phyloP scores from a whole-genome alignment of 1,284 basidiomycete genomes.

The Fomitopsis schrenkii region DNA sequence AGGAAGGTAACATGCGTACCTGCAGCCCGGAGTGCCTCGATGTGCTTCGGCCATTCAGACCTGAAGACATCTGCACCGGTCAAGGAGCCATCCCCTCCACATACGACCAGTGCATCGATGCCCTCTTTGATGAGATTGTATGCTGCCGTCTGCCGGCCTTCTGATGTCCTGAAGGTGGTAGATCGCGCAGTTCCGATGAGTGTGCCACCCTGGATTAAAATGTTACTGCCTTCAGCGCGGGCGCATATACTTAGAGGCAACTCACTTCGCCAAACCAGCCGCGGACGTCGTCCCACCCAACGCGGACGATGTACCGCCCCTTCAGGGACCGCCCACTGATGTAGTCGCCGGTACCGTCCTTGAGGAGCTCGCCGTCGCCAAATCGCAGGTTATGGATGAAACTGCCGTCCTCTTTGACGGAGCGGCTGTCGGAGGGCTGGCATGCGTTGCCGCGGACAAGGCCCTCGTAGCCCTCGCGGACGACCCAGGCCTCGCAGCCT shows the following conservation, averaged over 20 bases:
- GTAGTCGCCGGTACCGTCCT: conserved; percentile 87
- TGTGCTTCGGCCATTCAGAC: conserved; percentile 87
- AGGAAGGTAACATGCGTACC: conserved; percentile 33
- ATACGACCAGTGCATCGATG: conserved; percentile 95
- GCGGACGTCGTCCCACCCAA: conserved; percentile 97
- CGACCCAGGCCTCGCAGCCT: conserved; percentile 90
- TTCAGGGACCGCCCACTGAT: conserved; percentile 69
- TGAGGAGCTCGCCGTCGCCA: conserved; percentile 87
- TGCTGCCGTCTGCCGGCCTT: conserved; percentile 86
- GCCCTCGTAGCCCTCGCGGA: conserved; percentile 97
- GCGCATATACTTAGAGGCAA: conserved; percentile 11
- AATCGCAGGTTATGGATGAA: conserved; percentile 76
- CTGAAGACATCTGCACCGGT: conserved; percentile 95
- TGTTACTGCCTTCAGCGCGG: background rate
- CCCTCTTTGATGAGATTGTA: conserved; percentile 93
- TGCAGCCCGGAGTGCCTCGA: conserved; percentile 63
- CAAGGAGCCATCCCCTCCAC: conserved; percentile 94
- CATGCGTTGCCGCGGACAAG: conserved; percentile 73
- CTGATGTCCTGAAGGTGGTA: conserved; percentile 79
- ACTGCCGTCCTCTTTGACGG: conserved; percentile 31
- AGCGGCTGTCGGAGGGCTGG: conserved; percentile 15
- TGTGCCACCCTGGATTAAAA: conserved; percentile 74
- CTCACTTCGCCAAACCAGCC: conserved; percentile 89
- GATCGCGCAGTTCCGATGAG: conserved; percentile 96
- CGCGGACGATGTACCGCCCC: conserved; percentile 91